A percentile compares a stretch with the other conserved stretches of the same genome.
Conservation (phyloP, 177 flowering plant genomes). For the Vitis hybrid region DNA sequence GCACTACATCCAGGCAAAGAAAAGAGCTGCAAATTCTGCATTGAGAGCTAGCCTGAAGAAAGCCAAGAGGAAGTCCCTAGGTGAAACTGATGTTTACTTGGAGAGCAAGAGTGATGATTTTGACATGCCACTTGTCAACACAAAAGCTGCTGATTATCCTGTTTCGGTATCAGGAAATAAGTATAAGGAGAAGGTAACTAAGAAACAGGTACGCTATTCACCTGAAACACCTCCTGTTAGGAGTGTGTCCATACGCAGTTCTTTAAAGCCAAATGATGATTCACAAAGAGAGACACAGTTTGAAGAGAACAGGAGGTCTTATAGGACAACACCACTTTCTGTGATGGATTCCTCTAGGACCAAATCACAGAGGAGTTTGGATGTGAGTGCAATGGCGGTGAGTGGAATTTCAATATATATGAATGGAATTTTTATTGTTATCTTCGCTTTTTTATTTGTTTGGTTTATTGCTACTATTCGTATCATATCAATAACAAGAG, state of each 20-base stretch:
- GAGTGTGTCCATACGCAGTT: conserved; percentile 35
- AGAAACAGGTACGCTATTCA: conserved; percentile 42
- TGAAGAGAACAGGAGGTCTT: conserved; percentile 58
- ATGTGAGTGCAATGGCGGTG: conserved; percentile 44
- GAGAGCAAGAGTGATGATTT: conserved; percentile 74
- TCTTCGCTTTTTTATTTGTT: not conserved
- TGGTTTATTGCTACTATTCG: not conserved
- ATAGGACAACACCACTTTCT: conserved; percentile 41
- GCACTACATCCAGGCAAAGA: conserved; percentile 95
- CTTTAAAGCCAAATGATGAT: conserved; percentile 46
- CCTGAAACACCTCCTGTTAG: conserved; percentile 53
- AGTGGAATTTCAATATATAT: conserved; percentile 21
- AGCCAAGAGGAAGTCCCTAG: conserved; percentile 57
- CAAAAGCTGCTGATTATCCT: conserved; percentile 36
- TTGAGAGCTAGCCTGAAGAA: conserved; percentile 80
- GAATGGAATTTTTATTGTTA: not conserved
- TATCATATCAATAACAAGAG: not conserved
- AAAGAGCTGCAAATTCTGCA: conserved; percentile 93
- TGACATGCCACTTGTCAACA: conserved; percentile 44
- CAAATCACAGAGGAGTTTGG: conserved; percentile 46
- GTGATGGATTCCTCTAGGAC: conserved; percentile 52
- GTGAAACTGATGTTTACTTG: conserved; percentile 56
- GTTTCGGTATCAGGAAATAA: conserved; percentile 42
- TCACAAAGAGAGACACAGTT: conserved; percentile 37
- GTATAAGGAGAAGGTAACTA: conserved; percentile 48